These are phyloP conservation scores for Hypoxylon rickii DNA, from an alignment of 495 filamentous ascomycete species.

Conservation along the genomic window DNA sequence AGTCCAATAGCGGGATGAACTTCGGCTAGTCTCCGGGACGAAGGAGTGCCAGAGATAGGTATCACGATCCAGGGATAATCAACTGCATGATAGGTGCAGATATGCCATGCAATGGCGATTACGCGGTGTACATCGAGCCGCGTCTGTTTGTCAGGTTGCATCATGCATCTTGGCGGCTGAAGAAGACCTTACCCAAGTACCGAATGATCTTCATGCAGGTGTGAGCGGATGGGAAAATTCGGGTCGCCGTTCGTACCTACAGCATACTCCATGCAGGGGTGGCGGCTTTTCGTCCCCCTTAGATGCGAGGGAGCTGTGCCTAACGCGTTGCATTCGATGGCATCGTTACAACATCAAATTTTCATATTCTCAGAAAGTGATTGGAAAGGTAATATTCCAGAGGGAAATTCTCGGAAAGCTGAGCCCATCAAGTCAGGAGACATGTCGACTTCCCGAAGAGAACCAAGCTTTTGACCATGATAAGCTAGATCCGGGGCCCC, in stretches of 20 bases:
- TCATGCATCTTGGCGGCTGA: conserved; percentile 28
- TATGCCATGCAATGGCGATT: conserved; percentile 36
- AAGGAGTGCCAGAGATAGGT: conserved; percentile 9
- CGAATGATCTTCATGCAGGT: conserved; percentile 31
- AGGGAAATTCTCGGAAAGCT: conserved; percentile 21
- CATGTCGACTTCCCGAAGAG: conserved; percentile 1
- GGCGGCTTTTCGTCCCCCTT: not conserved
- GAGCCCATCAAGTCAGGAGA: not conserved
- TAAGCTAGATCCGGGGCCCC: conserved; percentile 2
- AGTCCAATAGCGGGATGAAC: conserved; percentile 37
- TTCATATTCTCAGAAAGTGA: conserved; percentile 4
- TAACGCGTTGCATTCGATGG: conserved; percentile 5
- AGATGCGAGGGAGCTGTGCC: not conserved
- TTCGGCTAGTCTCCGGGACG: conserved; percentile 25
- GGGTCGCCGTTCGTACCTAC: conserved; percentile 26
- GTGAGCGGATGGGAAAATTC: conserved; percentile 31
- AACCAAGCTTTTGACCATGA: not conserved
- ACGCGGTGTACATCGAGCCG: conserved; percentile 26
- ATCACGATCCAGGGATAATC: conserved; percentile 8
- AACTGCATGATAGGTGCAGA: conserved; percentile 26
- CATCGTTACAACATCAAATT: conserved; percentile 7
- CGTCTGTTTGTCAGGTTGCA: conserved; percentile 15
- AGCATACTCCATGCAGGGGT: conserved; percentile 21
- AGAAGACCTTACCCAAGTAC: conserved; percentile 36
- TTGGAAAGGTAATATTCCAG: conserved; percentile 16